Conservation (phyloP, 225 moss, liverwort and hornwort genomes). For the Sphagnum contortum region DNA sequence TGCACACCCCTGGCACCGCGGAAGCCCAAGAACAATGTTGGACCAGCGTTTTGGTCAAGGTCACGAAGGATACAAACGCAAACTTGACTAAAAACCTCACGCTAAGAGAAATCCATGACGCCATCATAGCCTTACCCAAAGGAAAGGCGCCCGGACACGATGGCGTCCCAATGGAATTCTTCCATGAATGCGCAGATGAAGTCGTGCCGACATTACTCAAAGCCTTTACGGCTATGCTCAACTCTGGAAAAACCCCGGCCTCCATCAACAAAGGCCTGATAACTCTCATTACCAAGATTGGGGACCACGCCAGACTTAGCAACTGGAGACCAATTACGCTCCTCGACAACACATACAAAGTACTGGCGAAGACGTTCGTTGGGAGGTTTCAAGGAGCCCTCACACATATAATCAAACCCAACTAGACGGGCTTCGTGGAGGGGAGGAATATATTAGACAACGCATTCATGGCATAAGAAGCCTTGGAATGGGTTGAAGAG, state of each 20-base stretch:
- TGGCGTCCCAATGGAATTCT: slow-evolving; percentile 3
- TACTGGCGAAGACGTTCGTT: not conserved
- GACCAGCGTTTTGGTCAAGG: not conserved
- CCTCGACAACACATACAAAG: not conserved
- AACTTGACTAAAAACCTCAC: not conserved
- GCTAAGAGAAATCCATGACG: not conserved
- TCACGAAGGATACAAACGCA: not conserved
- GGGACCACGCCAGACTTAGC: not conserved
- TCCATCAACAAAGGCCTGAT: not conserved
- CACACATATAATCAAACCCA: not conserved
- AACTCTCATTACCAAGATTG: not conserved
- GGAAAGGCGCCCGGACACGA: slow-evolving; percentile 6
- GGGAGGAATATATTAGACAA: not conserved
- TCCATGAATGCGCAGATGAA: not conserved
- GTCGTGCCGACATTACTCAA: not conserved
- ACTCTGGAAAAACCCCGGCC: not conserved
- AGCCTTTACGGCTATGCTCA: not conserved
- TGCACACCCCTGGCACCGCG: too few relatives aligned
- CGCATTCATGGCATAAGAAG: not conserved
- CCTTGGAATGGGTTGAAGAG: not conserved
- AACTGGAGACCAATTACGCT: slow-evolving; percentile 1
- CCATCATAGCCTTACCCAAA: not conserved
- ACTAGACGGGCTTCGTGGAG: not conserved
- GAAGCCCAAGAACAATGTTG: not conserved
- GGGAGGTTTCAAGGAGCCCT: not conserved